Conservation (phyloP, 331 rosid genomes). For the Prunus yedoensis region DNA sequence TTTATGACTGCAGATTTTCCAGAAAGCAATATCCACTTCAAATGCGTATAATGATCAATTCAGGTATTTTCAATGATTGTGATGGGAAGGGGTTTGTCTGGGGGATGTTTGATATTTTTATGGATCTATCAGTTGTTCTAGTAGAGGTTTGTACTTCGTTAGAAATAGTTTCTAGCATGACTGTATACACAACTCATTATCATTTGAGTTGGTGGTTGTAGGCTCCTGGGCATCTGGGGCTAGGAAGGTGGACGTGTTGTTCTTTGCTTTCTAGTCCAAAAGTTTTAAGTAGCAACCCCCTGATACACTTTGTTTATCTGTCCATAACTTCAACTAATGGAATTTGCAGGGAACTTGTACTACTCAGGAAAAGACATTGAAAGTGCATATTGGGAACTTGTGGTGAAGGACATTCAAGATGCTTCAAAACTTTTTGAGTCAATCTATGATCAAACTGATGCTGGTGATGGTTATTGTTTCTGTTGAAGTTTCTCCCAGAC, state of each 20-base stretch:
- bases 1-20: slow-evolving; percentile 75
- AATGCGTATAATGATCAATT: slow-evolving; percentile 96
- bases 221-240: background rate
- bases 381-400: slow-evolving; percentile 96
- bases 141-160: background rate
- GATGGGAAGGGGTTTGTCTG: background rate
- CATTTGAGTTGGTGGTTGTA: background rate
- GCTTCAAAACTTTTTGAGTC: slow-evolving; percentile 88
- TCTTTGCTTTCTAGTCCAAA: background rate
- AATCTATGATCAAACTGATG: slow-evolving; percentile 90
- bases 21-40: slow-evolving; percentile 95
- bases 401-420: slow-evolving; percentile 98
- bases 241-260: background rate
- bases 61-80: slow-evolving; percentile 45
- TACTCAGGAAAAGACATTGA: slow-evolving; percentile 89
- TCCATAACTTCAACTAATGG: slow-evolving; percentile 11
- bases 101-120: background rate
- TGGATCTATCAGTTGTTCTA: background rate
- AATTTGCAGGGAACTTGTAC: slow-evolving; percentile 78
- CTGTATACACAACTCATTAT: background rate
- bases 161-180: background rate
- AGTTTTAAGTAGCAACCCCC: too few species aligned
- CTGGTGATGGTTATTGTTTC: slow-evolving; percentile 93
- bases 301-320: background rate
- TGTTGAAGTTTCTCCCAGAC: slow-evolving; percentile 95